phyloP scores from a whole-genome alignment of 2,329 filamentous ascomycete genomes.

The Incumbomyces lentus region DNA sequence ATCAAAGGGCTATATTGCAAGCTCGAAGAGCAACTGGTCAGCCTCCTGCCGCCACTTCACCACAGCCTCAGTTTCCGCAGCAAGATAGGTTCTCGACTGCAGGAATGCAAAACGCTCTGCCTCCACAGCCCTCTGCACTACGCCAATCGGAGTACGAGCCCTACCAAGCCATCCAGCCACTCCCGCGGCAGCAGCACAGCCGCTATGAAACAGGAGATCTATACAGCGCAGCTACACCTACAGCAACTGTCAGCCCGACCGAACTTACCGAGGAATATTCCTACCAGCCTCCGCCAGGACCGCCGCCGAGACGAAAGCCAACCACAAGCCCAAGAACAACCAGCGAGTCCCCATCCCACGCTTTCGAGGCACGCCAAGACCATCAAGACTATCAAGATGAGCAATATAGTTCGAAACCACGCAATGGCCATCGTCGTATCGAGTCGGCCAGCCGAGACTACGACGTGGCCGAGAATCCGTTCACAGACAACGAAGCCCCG shows the following conservation, averaged over 20 bases:
- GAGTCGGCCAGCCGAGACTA: slow-evolving; percentile 11
- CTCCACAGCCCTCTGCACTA: slow-evolving; percentile 7
- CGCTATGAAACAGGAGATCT: not conserved
- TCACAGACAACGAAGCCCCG: slow-evolving; percentile 17
- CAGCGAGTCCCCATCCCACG: too few species aligned
- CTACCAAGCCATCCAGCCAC: slow-evolving; percentile 7
- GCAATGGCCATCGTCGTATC: slow-evolving; percentile 3
- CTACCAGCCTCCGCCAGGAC: slow-evolving; percentile 3
- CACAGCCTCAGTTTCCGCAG: slow-evolving; percentile 2
- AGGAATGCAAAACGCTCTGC: slow-evolving; percentile 11
- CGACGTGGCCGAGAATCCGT: slow-evolving; percentile 18
- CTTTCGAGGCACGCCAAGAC: too few species aligned
- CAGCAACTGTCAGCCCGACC: not conserved
- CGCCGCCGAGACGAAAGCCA: not conserved
- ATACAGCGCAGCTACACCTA: not conserved
- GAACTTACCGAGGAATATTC: not conserved
- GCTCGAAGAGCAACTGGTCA: slow-evolving; percentile 36
- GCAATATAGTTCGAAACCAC: not conserved
- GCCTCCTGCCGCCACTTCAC: slow-evolving; percentile 1
- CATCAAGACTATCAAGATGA: slow-evolving; percentile 7
- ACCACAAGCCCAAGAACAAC: not conserved
- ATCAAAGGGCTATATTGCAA: slow-evolving; percentile 65
- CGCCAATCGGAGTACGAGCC: slow-evolving; percentile 5
- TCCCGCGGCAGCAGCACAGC: slow-evolving; percentile 6
- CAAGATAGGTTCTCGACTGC: slow-evolving; percentile 12